Evolutionary conservation across 108 stramenopile species (phyloP).

Genomic region (Discostella stelligeroides): DNA sequence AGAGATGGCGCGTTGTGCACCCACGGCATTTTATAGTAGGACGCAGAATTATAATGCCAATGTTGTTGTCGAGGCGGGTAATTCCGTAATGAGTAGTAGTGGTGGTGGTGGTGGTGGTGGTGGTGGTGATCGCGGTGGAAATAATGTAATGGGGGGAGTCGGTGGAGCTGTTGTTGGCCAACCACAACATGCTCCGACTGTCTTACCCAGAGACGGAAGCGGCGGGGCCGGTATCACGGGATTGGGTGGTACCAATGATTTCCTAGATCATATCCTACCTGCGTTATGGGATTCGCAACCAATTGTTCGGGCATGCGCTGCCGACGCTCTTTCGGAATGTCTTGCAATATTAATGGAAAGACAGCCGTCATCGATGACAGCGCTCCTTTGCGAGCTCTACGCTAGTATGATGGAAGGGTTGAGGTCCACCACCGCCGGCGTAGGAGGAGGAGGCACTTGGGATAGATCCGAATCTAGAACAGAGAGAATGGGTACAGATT

Average conservation of each 20-base stretch:
- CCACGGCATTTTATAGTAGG: constrained; percentile 88
- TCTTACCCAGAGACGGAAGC: not conserved
- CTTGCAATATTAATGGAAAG: constrained; percentile 80
- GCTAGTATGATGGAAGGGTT: constrained; percentile 77
- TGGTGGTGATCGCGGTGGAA: too few relatives aligned
- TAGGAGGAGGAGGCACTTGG: not conserved
- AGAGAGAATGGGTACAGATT: too few relatives aligned
- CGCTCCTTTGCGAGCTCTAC: constrained; percentile 73
- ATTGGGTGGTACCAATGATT: constrained; percentile 75
- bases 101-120: constrained; percentile 12
- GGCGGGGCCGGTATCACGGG: constrained; percentile 39
- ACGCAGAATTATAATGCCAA: constrained; percentile 58
- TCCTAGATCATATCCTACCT: constrained; percentile 87
- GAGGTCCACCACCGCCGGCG: constrained; percentile 14
- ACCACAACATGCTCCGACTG: too few relatives aligned
- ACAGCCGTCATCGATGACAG: constrained; percentile 52
- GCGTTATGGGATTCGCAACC: constrained; percentile 84
- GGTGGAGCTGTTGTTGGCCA: constrained; percentile 10
- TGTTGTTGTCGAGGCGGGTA: constrained; percentile 3
- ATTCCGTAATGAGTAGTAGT: constrained; percentile 24
- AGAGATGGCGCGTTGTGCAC: constrained; percentile 91
- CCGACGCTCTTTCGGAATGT: constrained; percentile 87
- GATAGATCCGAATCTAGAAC: too few relatives aligned
- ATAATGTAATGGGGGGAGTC: too few relatives aligned
- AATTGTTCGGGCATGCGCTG: constrained; percentile 91